Percentiles rank a stretch among this genome's conserved stretches.
phyloP scores from a whole-genome alignment of 768 basidiomycete genomes.

The Boletus tomentosulus region DNA sequence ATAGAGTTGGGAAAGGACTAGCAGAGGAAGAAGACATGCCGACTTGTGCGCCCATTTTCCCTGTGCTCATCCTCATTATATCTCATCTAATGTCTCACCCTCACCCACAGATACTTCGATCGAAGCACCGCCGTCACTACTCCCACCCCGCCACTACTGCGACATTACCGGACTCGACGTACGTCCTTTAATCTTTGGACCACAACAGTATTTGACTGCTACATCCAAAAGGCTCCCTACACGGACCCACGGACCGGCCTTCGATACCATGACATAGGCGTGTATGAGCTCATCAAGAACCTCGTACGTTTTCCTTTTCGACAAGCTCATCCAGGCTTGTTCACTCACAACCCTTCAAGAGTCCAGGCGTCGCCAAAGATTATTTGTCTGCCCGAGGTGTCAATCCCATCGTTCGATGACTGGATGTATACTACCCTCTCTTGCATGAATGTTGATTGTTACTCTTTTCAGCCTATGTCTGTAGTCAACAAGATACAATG shows the following conservation, averaged over 20 bases:
- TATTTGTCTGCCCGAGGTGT: slow-evolving; percentile 60
- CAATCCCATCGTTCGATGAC: slow-evolving; percentile 45
- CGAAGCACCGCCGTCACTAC: slow-evolving; percentile 78
- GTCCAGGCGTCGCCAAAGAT: slow-evolving; percentile 67
- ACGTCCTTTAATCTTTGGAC: neutral
- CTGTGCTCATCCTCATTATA: neutral
- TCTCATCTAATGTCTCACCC: neutral
- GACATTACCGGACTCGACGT: slow-evolving; percentile 87
- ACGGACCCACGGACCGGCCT: slow-evolving; percentile 78
- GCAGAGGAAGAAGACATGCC: slow-evolving; percentile 57
- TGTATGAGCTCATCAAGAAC: slow-evolving; percentile 78
- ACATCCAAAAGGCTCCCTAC: slow-evolving; percentile 59
- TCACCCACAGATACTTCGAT: slow-evolving; percentile 60
- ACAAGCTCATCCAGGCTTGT: too few relatives aligned
- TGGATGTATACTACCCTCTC: neutral
- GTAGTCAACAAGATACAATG: too few relatives aligned
- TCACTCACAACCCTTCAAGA: slow-evolving; percentile 36
- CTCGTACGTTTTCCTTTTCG: slow-evolving; percentile 43
- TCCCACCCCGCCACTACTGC: slow-evolving; percentile 74
- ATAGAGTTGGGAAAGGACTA: neutral
- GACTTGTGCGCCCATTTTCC: slow-evolving; percentile 51
- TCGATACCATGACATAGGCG: slow-evolving; percentile 80
- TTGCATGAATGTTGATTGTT: neutral
- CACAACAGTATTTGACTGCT: neutral
- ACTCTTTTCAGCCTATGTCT: neutral